Percentiles rank a stretch among this genome's conserved stretches.
Evolutionary conservation across 1,139 yeast genomes (phyloP).

Genomic region (Candida tropicalis): DNA sequence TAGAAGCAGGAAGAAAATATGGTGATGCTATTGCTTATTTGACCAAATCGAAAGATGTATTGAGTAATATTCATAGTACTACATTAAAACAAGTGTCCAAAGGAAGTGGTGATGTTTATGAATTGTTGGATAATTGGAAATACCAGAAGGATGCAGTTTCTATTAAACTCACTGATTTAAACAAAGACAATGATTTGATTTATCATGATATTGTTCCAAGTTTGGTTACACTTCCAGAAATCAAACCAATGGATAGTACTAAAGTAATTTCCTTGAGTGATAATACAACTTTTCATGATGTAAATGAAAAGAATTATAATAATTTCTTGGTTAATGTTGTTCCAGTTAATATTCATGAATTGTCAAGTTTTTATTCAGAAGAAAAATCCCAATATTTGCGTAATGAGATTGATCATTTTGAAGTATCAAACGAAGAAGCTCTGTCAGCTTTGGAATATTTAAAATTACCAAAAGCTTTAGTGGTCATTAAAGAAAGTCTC

Average conservation of each 20-base stretch:
- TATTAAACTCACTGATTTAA: conserved; percentile 50
- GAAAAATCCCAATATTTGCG: conserved; percentile 81
- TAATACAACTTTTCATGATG: conserved; percentile 34
- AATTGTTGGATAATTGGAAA: conserved; percentile 45
- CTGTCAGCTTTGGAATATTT: conserved; percentile 78
- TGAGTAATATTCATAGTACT: conserved; percentile 30
- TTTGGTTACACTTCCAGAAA: conserved; percentile 54
- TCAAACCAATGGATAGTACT: conserved; percentile 77
- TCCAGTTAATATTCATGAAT: conserved; percentile 85
- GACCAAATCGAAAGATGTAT: conserved; percentile 49
- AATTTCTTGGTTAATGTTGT: conserved; percentile 75
- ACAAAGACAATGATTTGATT: conserved; percentile 86
- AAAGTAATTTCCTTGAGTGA: conserved; percentile 59
- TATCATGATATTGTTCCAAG: conserved; percentile 79
- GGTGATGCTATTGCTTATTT: conserved; percentile 81
- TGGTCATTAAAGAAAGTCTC: conserved; percentile 47
- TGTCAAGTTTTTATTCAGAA: conserved; percentile 85
- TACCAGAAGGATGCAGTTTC: conserved; percentile 48
- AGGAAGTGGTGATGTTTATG: conserved; percentile 34
- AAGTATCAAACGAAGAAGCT: conserved; percentile 79
- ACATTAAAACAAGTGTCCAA: conserved; percentile 31
- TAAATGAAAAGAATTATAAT: conserved; percentile 58
- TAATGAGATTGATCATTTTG: conserved; percentile 71
- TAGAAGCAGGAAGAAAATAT: conserved; percentile 54
- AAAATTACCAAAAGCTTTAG: conserved; percentile 70